Evolutionary conservation across 2,329 filamentous ascomycete species (phyloP), one percentile per base, ranked within the genome.

Genomic region (Herpotrichia juniperi): DNA sequence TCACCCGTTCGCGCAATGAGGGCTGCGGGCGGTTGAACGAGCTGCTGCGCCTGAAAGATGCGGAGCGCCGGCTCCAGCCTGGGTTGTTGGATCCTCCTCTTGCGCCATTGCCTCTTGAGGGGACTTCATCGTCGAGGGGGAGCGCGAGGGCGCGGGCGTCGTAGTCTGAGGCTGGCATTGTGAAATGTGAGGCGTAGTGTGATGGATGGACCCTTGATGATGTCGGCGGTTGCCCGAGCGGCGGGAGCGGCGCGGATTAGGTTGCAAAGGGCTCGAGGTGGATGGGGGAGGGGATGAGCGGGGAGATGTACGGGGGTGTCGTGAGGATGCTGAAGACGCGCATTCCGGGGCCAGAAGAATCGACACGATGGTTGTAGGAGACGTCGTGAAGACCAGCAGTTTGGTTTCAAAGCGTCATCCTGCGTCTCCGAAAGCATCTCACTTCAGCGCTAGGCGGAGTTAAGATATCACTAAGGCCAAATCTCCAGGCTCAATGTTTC

Each of bases 101-200:
- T n/a, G n/a, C n/a, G n/a, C n/a, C n/a, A n/a, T n/a, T 43, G 16
- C 69, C 37, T 40, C 70, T 63, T 42, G 57, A 61, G 46, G 71
- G 62, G 14, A 81, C 79, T 5, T 78, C 70, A 48, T 76, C 75
- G 51, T 79, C 77, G 53, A 79, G 74, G 26, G 80, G 78, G 22
- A 83, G 73, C 40, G 81, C 79, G 39, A 84, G 78, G 48, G 81
- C 81, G 64, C 80, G 79, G 46, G 79, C 80, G 56, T 77, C 70
- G 68, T 82, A 82, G 67, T 83, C 80, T 57, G 62, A 54, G 12
- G 70, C 61, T 14, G 71, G 71, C 72, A 74, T 74, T 30, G 76
- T 57, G 50, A 24, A 22, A 54, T 51, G 56, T 53, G 50, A 55
- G 37, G 45, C 46, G 19, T 53, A 39, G 54, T 39, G 53, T 44